These are phyloP conservation scores for Pholiota molesta DNA, from an alignment of 768 basidiomycete genomes.

Conservation along the genomic window DNA sequence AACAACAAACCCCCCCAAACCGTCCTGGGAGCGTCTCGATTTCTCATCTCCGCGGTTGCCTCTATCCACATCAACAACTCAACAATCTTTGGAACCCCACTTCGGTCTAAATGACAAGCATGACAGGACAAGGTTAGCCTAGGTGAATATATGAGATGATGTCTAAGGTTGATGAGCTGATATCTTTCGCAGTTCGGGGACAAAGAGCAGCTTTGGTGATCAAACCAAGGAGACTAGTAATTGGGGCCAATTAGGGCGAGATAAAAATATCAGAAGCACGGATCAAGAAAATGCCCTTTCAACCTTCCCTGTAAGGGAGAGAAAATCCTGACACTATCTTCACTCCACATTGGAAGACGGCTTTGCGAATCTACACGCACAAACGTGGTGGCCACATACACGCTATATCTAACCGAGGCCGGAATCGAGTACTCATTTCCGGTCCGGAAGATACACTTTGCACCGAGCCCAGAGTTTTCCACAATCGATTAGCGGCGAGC, in stretches of 20 bases:
- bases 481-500: not conserved
- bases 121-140: not conserved
- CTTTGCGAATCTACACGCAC: not conserved
- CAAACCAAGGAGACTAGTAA: not conserved
- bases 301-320: not conserved
- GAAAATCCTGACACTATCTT: not conserved
- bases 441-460: not conserved
- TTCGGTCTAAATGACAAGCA: constrained; percentile 4
- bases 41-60: constrained; percentile 20
- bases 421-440: too few relatives aligned
- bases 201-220: not conserved
- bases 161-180: not conserved
- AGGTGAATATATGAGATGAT: not conserved
- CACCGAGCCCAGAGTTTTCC: not conserved
- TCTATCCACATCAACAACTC: constrained; percentile 8
- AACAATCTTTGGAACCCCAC: constrained; percentile 6
- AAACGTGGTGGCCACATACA: not conserved
- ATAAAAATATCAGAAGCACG: not conserved
- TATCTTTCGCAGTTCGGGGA: not conserved
- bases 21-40: constrained; percentile 10
- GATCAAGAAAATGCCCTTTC: not conserved
- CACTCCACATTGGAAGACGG: not conserved
- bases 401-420: not conserved
- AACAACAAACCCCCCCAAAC: constrained; percentile 1
- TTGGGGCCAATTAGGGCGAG: not conserved